These are phyloP conservation scores for Phialemonium atrogriseum DNA, from an alignment of 2,329 filamentous ascomycete species.

Conservation along the genomic window DNA sequence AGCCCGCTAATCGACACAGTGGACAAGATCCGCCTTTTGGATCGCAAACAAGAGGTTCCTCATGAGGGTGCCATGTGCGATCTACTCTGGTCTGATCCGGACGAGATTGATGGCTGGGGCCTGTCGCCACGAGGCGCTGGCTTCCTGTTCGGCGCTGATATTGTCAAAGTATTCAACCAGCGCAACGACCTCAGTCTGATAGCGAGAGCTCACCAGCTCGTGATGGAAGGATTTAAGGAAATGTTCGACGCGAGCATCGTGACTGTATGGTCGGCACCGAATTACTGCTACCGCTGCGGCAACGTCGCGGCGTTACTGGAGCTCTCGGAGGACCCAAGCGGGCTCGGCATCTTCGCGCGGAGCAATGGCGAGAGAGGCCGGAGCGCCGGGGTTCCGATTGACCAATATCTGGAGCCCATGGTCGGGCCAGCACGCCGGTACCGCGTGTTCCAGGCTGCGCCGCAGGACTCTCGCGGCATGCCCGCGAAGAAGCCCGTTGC, in stretches of 20 bases:
- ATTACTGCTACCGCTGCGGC: conserved; percentile 93
- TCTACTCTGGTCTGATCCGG: conserved; percentile 93
- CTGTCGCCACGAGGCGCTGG: conserved; percentile 88
- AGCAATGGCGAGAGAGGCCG: conserved; percentile 62
- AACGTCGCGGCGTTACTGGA: conserved; percentile 95
- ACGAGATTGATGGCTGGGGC: conserved; percentile 97
- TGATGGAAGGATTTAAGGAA: conserved; percentile 99
- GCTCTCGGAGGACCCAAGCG: conserved; percentile 78
- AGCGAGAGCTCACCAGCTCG: conserved; percentile 89
- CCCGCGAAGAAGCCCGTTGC: conserved; percentile 97
- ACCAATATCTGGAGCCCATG: conserved; percentile 32
- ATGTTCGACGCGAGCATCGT: conserved; percentile 97
- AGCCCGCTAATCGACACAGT: conserved; percentile 87
- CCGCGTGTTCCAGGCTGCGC: conserved; percentile 90
- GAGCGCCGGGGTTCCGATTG: conserved; percentile 44
- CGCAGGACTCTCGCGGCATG: conserved; percentile 94
- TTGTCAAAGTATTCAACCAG: conserved; percentile 94
- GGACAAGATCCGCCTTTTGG: conserved; percentile 89
- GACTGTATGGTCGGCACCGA: conserved; percentile 96
- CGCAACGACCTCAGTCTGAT: conserved; percentile 87
- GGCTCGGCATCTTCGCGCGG: conserved; percentile 59
- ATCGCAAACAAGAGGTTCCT: conserved; percentile 95
- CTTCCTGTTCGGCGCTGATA: conserved; percentile 91
- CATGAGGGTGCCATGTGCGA: conserved; percentile 99
- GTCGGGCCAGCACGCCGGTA: conserved; percentile 81